Evolutionary conservation across 140 eudicot species (phyloP).

Genomic region (Senecio squalidus): DNA sequence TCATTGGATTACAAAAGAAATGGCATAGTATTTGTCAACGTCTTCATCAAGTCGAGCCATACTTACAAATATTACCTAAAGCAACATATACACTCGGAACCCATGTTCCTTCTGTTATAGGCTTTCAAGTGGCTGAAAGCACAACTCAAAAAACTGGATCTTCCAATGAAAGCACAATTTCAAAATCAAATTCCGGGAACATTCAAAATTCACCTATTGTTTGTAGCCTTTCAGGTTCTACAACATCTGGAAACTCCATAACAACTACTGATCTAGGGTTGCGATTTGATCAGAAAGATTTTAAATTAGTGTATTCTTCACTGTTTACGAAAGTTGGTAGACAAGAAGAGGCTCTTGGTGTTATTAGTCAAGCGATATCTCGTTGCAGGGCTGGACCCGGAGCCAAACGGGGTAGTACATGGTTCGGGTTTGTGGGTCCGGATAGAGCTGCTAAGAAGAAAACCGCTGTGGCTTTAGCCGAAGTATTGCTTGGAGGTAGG

Average conservation of each 20-base stretch:
- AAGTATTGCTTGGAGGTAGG: constrained; percentile 47
- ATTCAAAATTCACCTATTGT: constrained; percentile 25
- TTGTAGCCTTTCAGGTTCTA: constrained; percentile 30
- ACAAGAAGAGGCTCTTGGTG: constrained; percentile 62
- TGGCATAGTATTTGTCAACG: constrained; percentile 65
- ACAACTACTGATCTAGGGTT: constrained; percentile 65
- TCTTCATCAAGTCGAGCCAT: constrained; percentile 39
- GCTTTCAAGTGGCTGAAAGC: constrained; percentile 43
- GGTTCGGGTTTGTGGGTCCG: constrained; percentile 69
- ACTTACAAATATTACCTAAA: constrained; percentile 29
- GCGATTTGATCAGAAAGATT: constrained; percentile 45
- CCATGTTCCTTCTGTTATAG: constrained; percentile 43
- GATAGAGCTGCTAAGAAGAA: constrained; percentile 61
- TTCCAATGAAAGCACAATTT: constrained; percentile 26
- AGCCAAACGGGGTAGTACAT: constrained; percentile 51
- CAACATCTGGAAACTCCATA: constrained; percentile 52
- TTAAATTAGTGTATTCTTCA: constrained; percentile 45
- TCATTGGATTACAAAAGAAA: constrained; percentile 48
- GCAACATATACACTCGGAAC: constrained; percentile 28
- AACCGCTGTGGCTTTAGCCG: constrained; percentile 58
- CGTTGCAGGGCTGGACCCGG: constrained; percentile 38
- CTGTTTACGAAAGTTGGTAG: constrained; percentile 45
- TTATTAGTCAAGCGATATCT: constrained; percentile 42
- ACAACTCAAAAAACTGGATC: constrained; percentile 26
- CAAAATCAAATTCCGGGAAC: constrained; percentile 22